Conservation (phyloP, 805 yeast genomes). For the Nakazawaea peltata region DNA sequence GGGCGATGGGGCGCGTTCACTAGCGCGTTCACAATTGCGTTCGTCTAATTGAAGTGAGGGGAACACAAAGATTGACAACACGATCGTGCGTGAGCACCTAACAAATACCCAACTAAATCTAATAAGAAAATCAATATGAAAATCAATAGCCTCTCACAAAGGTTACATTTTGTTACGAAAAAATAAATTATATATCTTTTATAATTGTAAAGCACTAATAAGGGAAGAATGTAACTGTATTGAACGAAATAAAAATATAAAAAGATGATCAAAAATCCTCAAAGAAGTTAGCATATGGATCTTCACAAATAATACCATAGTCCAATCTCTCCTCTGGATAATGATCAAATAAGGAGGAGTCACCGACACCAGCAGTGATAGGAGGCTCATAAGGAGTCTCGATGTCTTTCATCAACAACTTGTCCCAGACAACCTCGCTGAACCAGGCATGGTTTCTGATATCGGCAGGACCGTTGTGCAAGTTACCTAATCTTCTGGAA, state of each 20-base stretch:
- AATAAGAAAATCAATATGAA: too few relatives aligned
- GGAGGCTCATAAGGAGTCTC: slow-evolving; percentile 63
- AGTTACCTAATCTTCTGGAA: slow-evolving; percentile 48
- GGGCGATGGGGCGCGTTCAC: too few relatives aligned
- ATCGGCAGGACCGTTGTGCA: slow-evolving; percentile 50
- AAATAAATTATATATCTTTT: too few relatives aligned
- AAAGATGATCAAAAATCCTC: slow-evolving; percentile 34
- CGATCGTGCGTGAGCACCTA: too few relatives aligned
- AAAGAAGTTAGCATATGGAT: slow-evolving; percentile 57
- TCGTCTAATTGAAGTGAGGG: too few relatives aligned
- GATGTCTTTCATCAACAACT: slow-evolving; percentile 44
- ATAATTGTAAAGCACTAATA: too few relatives aligned
- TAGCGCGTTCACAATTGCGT: too few relatives aligned
- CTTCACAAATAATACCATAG: slow-evolving; percentile 71
- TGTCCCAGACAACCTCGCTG: slow-evolving; percentile 53
- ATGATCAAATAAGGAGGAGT: slow-evolving; percentile 54
- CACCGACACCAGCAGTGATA: slow-evolving; percentile 58
- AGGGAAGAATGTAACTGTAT: too few relatives aligned
- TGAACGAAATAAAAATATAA: background rate
- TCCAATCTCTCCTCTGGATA: slow-evolving; percentile 78
- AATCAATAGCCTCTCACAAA: too few relatives aligned
- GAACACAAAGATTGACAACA: too few relatives aligned
- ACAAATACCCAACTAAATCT: too few relatives aligned
- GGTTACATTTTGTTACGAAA: too few relatives aligned
- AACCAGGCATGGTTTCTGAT: slow-evolving; percentile 53